These are phyloP conservation scores for Colletotrichum trifolii DNA, from an alignment of 2,329 filamentous ascomycete species.

Conservation along the genomic window DNA sequence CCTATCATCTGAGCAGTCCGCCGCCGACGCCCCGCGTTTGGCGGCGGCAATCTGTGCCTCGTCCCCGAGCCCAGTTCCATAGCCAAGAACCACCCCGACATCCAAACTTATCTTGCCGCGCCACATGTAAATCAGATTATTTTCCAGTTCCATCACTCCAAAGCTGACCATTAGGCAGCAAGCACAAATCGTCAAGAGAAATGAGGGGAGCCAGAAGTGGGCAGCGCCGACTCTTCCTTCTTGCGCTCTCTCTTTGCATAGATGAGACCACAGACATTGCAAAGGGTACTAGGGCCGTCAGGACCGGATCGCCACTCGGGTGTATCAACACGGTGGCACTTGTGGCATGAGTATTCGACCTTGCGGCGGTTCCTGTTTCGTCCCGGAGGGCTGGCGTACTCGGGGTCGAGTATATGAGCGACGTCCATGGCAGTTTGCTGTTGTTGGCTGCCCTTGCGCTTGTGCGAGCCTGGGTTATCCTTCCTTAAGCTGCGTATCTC, in stretches of 20 bases:
- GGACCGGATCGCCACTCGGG: conserved; percentile 80
- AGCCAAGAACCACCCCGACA: too few relatives aligned
- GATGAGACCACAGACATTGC: conserved; percentile 77
- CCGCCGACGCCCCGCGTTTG: not conserved
- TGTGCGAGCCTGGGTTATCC: conserved; percentile 1
- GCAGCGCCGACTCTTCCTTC: conserved; percentile 28
- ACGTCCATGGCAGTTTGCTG: not conserved
- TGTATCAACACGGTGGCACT: conserved; percentile 78
- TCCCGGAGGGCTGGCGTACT: not conserved
- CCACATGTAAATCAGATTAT: conserved; percentile 2
- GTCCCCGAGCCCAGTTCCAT: too few relatives aligned
- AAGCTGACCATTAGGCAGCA: not conserved
- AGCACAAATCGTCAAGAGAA: not conserved
- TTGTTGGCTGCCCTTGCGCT: not conserved
- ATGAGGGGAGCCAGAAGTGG: conserved; percentile 10
- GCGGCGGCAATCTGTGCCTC: not conserved
- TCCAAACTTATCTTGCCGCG: too few relatives aligned
- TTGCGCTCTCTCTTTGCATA: conserved; percentile 42
- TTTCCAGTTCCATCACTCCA: not conserved
- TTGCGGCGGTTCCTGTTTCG: conserved; percentile 43
- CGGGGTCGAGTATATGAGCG: not conserved
- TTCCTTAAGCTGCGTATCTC: conserved; percentile 19
- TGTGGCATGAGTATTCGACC: conserved; percentile 43
- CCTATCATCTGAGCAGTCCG: not conserved
- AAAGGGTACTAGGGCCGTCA: conserved; percentile 78